Evolutionary conservation across 148 eudicot genomes (phyloP).

Genomic region (Persicaria tinctoria): DNA sequence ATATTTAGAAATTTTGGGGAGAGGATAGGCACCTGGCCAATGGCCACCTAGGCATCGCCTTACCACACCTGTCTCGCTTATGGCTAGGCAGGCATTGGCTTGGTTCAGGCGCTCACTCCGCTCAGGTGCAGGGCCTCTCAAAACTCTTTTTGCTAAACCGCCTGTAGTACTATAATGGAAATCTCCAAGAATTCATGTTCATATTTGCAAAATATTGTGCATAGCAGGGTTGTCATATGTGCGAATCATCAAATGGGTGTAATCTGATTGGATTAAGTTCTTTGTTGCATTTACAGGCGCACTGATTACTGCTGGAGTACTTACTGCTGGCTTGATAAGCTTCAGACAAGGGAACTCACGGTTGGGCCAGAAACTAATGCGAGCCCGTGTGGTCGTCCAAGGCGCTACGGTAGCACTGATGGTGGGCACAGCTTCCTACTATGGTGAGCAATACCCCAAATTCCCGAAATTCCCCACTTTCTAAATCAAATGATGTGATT

Average conservation of each 20-base stretch:
- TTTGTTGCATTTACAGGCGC: slow-evolving; percentile 53
- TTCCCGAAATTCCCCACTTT: slow-evolving; percentile 32
- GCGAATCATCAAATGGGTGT: background rate
- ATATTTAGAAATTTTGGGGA: no score
- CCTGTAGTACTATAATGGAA: no score
- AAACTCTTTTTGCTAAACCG: no score
- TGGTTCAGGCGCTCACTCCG: no score
- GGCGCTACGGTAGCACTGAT: slow-evolving; percentile 93
- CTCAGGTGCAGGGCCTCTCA: no score
- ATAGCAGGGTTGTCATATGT: no score
- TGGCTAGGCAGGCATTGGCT: no score
- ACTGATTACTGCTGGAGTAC: slow-evolving; percentile 75
- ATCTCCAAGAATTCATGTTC: no score
- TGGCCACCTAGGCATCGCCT: no score
- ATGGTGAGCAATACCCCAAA: slow-evolving; percentile 58
- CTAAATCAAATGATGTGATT: slow-evolving; percentile 7
- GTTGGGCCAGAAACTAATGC: slow-evolving; percentile 82
- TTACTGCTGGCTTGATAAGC: slow-evolving; percentile 82
- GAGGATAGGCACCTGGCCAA: no score
- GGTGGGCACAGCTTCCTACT: slow-evolving; percentile 79
- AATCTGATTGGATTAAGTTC: background rate
- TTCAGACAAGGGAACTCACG: slow-evolving; percentile 73
- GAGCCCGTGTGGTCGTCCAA: slow-evolving; percentile 88
- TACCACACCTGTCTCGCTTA: no score
- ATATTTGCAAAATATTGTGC: no score